phyloP scores from a whole-genome alignment of 2,329 filamentous ascomycete species.

The Apiospora koreana region DNA sequence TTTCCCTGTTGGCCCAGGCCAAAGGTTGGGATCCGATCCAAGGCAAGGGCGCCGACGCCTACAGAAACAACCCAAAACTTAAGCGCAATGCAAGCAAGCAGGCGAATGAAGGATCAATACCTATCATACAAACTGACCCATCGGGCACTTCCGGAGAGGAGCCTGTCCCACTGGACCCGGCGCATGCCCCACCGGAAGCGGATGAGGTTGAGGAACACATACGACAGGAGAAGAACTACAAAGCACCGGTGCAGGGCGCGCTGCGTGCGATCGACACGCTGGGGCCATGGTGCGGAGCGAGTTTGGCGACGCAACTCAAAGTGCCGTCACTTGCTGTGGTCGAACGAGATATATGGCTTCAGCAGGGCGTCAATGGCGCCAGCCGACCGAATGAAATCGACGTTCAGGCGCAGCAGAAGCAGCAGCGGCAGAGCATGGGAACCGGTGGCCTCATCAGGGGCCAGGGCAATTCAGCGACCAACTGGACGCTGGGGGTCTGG shows the following conservation, averaged over 20 bases:
- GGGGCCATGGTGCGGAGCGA: constrained; percentile 75
- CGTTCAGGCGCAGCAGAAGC: constrained; percentile 44
- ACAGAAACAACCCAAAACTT: constrained; percentile 47
- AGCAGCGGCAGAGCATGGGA: constrained; percentile 65
- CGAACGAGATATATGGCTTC: constrained; percentile 71
- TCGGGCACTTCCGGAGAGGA: constrained; percentile 25
- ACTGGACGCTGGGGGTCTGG: constrained; percentile 66
- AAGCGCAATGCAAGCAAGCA: constrained; percentile 32
- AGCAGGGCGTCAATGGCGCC: constrained; percentile 65
- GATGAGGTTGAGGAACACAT: constrained; percentile 63
- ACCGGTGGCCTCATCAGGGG: constrained; percentile 50
- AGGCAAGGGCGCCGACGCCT: constrained; percentile 65
- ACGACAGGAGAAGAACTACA: constrained; percentile 44
- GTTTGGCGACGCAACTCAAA: constrained; percentile 67
- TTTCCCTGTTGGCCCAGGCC: constrained; percentile 64
- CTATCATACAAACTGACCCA: constrained; percentile 19
- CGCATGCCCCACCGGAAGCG: constrained; percentile 46
- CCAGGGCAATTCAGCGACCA: constrained; percentile 40
- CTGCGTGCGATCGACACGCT: constrained; percentile 69
- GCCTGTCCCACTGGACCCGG: constrained; percentile 34
- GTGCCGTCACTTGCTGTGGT: constrained; percentile 69
- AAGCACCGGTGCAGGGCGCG: constrained; percentile 51
- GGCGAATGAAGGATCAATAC: constrained; percentile 23
- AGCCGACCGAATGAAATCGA: constrained; percentile 61
- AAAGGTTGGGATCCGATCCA: constrained; percentile 78